Base-by-base conservation (phyloP, 1,139 yeast genomes). In the Insectozyma bohioensis region DNA sequence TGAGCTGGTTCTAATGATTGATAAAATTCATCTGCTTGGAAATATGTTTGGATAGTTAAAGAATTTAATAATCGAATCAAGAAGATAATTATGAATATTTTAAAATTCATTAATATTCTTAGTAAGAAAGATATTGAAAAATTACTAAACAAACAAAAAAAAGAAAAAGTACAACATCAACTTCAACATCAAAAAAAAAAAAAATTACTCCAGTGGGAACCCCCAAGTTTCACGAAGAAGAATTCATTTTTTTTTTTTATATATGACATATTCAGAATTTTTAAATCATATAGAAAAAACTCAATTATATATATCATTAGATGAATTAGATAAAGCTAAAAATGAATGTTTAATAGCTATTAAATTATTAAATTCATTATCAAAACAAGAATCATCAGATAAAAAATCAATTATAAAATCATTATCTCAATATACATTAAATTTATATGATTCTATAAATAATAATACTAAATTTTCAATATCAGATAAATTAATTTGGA, bases 11-110 rank as follows among this genome's bases (percentile, higher is more conserved):
- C 98, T 28, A 94, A 62, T 0, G 92, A 70, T 58, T 94, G 98
- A 78, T 83, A 94, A 61, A 72, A 94, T 56, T 94, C 99, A 56
- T 94, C 99, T 0, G 98, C 94, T 56, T 94, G 99, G 61, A 92
- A 92, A 52, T 79, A 94, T 0, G 97, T 87, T 37, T 56, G 56
- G 5, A 78, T 72, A 1, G 78, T 55, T 16, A 85, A 54, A 0
- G 95, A 74, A 56, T 88, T 88, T 47, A 77, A 22, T 4, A 83
- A 42, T 21, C 49, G 31, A 17, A 46, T 25, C n/a, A 29, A 3
- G 22, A 43, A 40, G 6, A 46, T 38, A 7, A 35, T 13, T 7
- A 25, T n/a, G 18, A 42, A 35, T 24, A 43, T 15, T 17, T 31
- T 24, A 4, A 17, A 16, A 6, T 29, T 20, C 25, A 12, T 20